A percentile compares a stretch with the other conserved stretches of the same genome.
These are phyloP conservation scores for Hypoxylon sp. DNA, from an alignment of 2,329 filamentous ascomycete genomes.

Conservation along the genomic window DNA sequence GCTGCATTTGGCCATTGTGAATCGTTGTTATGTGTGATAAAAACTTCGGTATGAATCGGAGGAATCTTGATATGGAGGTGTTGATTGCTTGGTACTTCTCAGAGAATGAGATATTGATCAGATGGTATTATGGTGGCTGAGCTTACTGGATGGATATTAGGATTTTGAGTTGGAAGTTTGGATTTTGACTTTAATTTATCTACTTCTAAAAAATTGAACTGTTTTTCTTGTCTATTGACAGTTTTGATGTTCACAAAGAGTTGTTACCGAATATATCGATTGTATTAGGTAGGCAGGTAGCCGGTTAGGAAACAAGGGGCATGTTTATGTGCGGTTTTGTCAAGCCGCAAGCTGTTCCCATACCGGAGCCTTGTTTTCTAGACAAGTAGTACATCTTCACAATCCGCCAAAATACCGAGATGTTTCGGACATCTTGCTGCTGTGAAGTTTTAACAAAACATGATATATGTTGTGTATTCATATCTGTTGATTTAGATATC, in stretches of 20 bases:
- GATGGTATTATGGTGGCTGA: background rate
- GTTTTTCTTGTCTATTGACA: slow-evolving; percentile 62
- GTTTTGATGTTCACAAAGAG: slow-evolving; percentile 54
- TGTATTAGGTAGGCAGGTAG: too few species aligned
- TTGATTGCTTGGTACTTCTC: background rate
- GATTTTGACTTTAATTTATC: background rate
- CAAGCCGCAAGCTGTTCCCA: too few species aligned
- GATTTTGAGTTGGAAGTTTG: background rate
- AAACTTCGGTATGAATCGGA: background rate
- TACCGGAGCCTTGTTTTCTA: too few species aligned
- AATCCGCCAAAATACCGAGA: too few species aligned
- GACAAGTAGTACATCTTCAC: too few species aligned
- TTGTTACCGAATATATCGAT: too few species aligned
- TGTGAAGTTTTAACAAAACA: too few species aligned
- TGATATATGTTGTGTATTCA: too few species aligned
- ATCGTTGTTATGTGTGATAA: background rate
- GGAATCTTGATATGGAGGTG: background rate
- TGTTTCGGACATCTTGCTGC: too few species aligned
- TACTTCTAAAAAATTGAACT: background rate
- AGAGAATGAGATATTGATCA: background rate
- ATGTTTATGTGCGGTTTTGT: too few species aligned
- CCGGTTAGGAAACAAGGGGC: too few species aligned
- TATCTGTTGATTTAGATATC: slow-evolving; percentile 52
- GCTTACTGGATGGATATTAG: background rate
- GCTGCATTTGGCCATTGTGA: slow-evolving; percentile 13